These are phyloP conservation scores for Rhizoctonia solani DNA, from an alignment of 1,284 basidiomycete species.

Conservation along the genomic window DNA sequence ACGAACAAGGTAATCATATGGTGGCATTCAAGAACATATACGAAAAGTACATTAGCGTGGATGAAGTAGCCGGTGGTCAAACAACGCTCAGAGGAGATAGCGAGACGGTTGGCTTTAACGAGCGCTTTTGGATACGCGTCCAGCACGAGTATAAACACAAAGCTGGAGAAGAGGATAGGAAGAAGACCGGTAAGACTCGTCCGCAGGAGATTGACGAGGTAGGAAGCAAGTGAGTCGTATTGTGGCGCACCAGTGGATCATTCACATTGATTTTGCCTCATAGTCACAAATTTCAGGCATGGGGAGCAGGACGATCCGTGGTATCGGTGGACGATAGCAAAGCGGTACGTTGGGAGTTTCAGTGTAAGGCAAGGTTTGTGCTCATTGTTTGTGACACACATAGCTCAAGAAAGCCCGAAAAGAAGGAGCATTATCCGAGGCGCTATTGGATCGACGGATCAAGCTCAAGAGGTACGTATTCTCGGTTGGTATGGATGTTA, in stretches of 20 bases:
- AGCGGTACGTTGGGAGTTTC: conserved; percentile 54
- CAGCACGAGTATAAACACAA: conserved; percentile 90
- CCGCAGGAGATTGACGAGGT: conserved; percentile 65
- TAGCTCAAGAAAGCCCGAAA: conserved; percentile 83
- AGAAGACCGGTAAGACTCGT: conserved; percentile 60
- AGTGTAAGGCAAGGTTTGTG: conserved; percentile 32
- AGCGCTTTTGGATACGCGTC: conserved; percentile 86
- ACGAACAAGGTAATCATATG: conserved; percentile 58
- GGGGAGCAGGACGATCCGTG: conserved; percentile 80
- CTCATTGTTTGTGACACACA: conserved; percentile 30
- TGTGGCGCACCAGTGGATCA: conserved; percentile 42
- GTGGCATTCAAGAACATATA: conserved; percentile 83
- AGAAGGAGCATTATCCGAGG: conserved; percentile 87
- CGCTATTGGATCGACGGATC: conserved; percentile 82
- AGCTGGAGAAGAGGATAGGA: conserved; percentile 79
- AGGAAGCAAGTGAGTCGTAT: conserved; percentile 64
- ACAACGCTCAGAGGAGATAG: conserved; percentile 80
- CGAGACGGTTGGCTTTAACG: conserved; percentile 77
- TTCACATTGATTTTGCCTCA: background rate
- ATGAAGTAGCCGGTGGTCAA: conserved; percentile 80
- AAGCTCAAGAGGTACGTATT: conserved; percentile 85
- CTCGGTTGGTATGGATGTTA: background rate
- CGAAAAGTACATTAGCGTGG: conserved; percentile 79
- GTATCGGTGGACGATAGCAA: conserved; percentile 72
- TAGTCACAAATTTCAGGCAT: conserved; percentile 80